Conservation (phyloP, 192 early-diverging fungal genomes). For the Umbelopsis isabellina region DNA sequence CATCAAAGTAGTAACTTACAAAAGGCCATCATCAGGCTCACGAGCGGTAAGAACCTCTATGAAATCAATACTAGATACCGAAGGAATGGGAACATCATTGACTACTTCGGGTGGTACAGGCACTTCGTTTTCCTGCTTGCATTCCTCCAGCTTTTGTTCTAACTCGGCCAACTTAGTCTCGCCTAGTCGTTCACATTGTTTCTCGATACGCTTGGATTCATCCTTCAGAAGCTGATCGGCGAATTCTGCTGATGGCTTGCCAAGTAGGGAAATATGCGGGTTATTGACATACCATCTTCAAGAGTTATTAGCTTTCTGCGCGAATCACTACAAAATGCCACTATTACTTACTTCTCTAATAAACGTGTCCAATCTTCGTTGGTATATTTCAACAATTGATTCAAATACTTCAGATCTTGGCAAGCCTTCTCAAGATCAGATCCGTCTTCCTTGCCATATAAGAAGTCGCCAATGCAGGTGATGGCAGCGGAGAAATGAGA, state of each 20-base stretch:
- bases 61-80: conserved; percentile 54
- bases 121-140: conserved; percentile 52
- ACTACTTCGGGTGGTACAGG: conserved; percentile 59
- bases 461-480: conserved; percentile 46
- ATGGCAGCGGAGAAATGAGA: conserved; percentile 35
- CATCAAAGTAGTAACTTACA: conserved; percentile 40
- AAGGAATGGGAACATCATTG: conserved; percentile 56
- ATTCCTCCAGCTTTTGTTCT: conserved; percentile 50
- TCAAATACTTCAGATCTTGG: conserved; percentile 49
- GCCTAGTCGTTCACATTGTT: conserved; percentile 51
- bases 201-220: conserved; percentile 53
- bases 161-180: conserved; percentile 48
- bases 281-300: conserved; percentile 50
- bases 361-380: conserved; percentile 49
- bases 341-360: conserved; percentile 47
- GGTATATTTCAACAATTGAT: conserved; percentile 44
- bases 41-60: conserved; percentile 53
- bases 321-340: not conserved
- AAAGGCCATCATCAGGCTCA: conserved; percentile 37
- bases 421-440: conserved; percentile 48
- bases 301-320: not conserved
- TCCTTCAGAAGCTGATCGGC: conserved; percentile 52
- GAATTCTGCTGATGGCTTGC: conserved; percentile 57
- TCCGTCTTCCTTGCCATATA: conserved; percentile 56
- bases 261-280: conserved; percentile 51